Evolutionary conservation across 2,329 filamentous ascomycete species (phyloP), one percentile per base, ranked within the genome.

Genomic region (Colletotrichum nymphaeae): DNA sequence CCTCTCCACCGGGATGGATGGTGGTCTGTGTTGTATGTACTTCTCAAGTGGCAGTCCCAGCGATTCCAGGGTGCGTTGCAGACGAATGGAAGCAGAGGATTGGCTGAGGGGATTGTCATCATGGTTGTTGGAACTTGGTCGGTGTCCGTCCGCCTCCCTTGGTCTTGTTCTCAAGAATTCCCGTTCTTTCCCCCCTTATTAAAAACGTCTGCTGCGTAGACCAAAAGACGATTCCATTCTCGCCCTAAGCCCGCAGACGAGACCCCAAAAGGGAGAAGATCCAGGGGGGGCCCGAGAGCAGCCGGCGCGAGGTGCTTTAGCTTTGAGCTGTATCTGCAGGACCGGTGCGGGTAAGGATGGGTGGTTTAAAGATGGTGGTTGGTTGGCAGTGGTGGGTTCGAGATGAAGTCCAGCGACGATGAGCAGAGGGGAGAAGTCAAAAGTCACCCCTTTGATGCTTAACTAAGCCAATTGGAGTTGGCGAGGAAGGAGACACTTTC

Each of bases 21-120:
- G 66, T 68, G 66, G 66, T 68, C 66, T 32, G 66, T 68, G 60
- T 53, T 53, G 60, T 32, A 42, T 53, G 60, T 32, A 42, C 46
- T 16, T n/a, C 46, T 30, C 26, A 63, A 19, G 26, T 26, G 16
- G 37, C 37, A 42, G 37, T 42, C 37, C 37, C 37, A 8, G 37
- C 16, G 37, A 42, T 35, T 53, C n/a, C 46, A 53, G 28, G 42
- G 60, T 35, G 62, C 30, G 7, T 26, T 22, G 28, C 28, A 53
- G 24, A 63, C 28, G 42, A 35, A 55, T 55, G 46, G 9, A 46
- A 55, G 14, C n/a, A 53, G 6, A 19, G 12, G n/a, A 12, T 22
- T 30, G 30, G 62, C 19, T 55, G 28, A 16, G 16, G 14, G 46
- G 19, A 49, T 49, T 49, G 19, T 19, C 42, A 49, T 49, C 42